Percentiles rank a stretch among this genome's conserved stretches.
phyloP scores from a whole-genome alignment of 805 yeast genomes.

The Priceomyces carsonii region DNA sequence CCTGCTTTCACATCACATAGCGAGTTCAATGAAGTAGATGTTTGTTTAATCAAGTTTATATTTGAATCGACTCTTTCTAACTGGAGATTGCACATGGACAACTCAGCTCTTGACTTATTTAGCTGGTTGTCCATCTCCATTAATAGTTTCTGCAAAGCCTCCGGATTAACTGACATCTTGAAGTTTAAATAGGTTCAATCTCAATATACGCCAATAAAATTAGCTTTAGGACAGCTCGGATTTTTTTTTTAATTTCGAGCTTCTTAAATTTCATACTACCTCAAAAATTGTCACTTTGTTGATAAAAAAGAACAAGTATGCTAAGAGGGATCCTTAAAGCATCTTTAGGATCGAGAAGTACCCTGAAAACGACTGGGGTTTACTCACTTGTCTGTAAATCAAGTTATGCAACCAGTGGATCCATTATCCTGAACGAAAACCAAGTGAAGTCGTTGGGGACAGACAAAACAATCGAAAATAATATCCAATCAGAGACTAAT shows the following conservation, averaged over 20 bases:
- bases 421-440: conserved; percentile 13
- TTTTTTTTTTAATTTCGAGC: too few species aligned
- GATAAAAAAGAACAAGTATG: too few species aligned
- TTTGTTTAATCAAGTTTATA: conserved; percentile 53
- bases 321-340: too few species aligned
- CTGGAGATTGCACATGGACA: conserved; percentile 54
- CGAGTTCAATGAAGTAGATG: conserved; percentile 53
- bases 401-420: conserved; percentile 17
- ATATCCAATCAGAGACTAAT: conserved; percentile 61
- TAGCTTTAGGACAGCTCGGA: too few species aligned
- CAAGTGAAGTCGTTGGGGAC: conserved; percentile 18
- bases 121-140: conserved; percentile 69
- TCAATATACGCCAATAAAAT: too few species aligned
- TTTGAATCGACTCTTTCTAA: conserved; percentile 50
- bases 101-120: conserved; percentile 58
- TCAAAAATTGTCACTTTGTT: too few species aligned
- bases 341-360: too few species aligned
- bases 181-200: not conserved
- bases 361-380: too few species aligned
- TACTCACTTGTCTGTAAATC: too few species aligned
- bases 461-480: conserved; percentile 49
- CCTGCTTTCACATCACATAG: conserved; percentile 37
- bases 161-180: conserved; percentile 45
- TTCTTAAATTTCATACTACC: too few species aligned
- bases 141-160: conserved; percentile 54